Evolutionary conservation across 805 yeast genomes (phyloP).

Genomic region (Ogataea nonfermentans): DNA sequence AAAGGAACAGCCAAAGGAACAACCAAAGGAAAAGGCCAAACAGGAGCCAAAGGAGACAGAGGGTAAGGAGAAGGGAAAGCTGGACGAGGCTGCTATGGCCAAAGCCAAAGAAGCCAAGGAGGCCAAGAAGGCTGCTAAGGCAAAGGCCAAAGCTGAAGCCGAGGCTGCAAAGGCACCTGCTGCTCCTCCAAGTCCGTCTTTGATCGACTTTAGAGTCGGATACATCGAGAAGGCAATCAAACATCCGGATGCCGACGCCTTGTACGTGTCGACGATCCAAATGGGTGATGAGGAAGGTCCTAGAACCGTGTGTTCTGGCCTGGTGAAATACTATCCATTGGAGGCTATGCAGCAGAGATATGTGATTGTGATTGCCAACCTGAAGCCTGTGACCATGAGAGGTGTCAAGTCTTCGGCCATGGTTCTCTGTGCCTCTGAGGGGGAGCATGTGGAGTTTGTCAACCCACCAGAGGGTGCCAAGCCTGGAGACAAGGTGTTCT

Average conservation of each 20-base stretch:
- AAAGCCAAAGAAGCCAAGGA: slow-evolving; percentile 37
- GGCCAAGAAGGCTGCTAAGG: slow-evolving; percentile 42
- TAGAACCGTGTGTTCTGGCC: slow-evolving; percentile 96
- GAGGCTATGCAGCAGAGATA: slow-evolving; percentile 95
- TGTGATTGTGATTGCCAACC: slow-evolving; percentile 89
- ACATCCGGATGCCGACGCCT: slow-evolving; percentile 97
- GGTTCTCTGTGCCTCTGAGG: slow-evolving; percentile 90
- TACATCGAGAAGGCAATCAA: slow-evolving; percentile 93
- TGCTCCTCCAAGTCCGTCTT: slow-evolving; percentile 74
- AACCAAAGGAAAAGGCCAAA: slow-evolving; percentile 19
- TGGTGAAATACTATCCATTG: slow-evolving; percentile 82
- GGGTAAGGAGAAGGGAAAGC: slow-evolving; percentile 20
- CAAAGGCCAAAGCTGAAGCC: slow-evolving; percentile 58
- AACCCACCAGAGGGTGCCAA: slow-evolving; percentile 91
- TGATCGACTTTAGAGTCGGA: slow-evolving; percentile 93
- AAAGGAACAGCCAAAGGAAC: slow-evolving; percentile 7
- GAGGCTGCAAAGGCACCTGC: slow-evolving; percentile 45
- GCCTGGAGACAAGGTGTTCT: slow-evolving; percentile 95
- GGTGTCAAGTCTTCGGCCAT: slow-evolving; percentile 94
- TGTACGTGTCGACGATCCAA: slow-evolving; percentile 94
- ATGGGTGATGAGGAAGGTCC: slow-evolving; percentile 97
- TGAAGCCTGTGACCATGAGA: slow-evolving; percentile 98
- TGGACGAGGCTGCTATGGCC: slow-evolving; percentile 33
- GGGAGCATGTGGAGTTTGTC: slow-evolving; percentile 83
- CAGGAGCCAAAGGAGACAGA: slow-evolving; percentile 12